Conservation (phyloP, 2,329 filamentous ascomycete genomes). For the Magnaporthales sp. region DNA sequence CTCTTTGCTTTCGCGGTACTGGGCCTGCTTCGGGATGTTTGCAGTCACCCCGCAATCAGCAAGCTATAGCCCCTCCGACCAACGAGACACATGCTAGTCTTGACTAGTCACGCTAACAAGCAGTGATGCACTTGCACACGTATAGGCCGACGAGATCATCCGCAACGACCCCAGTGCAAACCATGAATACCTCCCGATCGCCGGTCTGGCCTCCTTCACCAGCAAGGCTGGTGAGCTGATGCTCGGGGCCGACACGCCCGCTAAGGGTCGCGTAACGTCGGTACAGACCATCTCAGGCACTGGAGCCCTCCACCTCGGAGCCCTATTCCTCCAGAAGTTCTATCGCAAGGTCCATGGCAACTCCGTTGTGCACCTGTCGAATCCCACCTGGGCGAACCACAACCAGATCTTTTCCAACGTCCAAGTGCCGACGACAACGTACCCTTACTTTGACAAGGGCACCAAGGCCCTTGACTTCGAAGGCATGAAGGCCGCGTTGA, state of each 20-base stretch:
- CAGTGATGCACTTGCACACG: not conserved
- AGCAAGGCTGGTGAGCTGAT: conserved; percentile 86
- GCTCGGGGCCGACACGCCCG: conserved; percentile 70
- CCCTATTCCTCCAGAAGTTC: conserved; percentile 89
- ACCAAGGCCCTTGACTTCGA: conserved; percentile 89
- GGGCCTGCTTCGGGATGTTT: not conserved
- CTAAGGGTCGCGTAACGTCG: conserved; percentile 74
- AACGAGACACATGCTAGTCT: not conserved
- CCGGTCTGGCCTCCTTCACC: conserved; percentile 78
- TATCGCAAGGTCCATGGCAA: conserved; percentile 60
- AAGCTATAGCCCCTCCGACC: not conserved
- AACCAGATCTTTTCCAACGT: conserved; percentile 97
- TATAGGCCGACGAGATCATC: conserved; percentile 81
- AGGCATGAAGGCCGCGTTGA: conserved; percentile 69
- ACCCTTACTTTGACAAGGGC: conserved; percentile 87
- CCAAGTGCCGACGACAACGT: conserved; percentile 64
- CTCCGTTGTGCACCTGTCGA: conserved; percentile 70
- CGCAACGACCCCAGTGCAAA: conserved; percentile 84
- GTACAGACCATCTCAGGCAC: conserved; percentile 97
- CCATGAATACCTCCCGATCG: conserved; percentile 97
- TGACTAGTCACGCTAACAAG: not conserved
- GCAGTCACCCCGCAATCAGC: not conserved
- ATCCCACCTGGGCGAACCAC: conserved; percentile 98
- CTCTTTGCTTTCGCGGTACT: not conserved
- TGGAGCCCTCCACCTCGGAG: conserved; percentile 87